Base-by-base conservation (phyloP, 2,329 filamentous ascomycete species). In the Fusarium udum region DNA sequence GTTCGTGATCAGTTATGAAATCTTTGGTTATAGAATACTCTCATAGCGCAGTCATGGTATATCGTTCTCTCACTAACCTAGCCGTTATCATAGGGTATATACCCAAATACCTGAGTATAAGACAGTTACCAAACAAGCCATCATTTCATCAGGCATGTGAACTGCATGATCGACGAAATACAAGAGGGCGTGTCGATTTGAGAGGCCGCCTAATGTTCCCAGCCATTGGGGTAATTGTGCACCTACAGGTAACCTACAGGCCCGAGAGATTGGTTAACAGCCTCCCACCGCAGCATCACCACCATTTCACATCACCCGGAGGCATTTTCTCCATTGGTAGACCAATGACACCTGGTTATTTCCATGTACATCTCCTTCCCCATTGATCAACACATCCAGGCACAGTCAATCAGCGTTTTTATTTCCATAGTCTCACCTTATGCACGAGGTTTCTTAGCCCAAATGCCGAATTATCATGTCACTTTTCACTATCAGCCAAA, bases 151-250 rank as follows among this genome's bases (percentile, higher is more conserved):
- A 70, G 52, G 51, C 37, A 63, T 69, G 36, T 28, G 8, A 72
- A 72, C 67, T 73, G 67, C 71, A 73, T 73, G 63, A 73, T 73
- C 67, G 59, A 71, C 71, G 52, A 60, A 31, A 66, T 68, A 43
- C 57, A 34, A 53, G 52, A 68, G 55, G 67, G 67, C 36, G 71
- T 74, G 67, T 52, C 55, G 67, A 74, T 74, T 68, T 56, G 43
- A 61, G 61, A 67, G 61, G 66, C 52, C 62, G 39, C 70, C 65
- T 26, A 53, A 28, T 40, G 31, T 15, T 15, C 28, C 18, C 7
- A 61, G 24, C 24, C 52, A 16, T 61, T 40, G 69, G 62, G 57
- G 57, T 64, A 63, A 16, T 32, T 64, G 15, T 62, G 28, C 53
- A 32, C 53, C n/a, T 40, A 22, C 20, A 55, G 20, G 43, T 42